phyloP scores from a whole-genome alignment of 176 grass and related monocot genomes.

The Musa beccarii region DNA sequence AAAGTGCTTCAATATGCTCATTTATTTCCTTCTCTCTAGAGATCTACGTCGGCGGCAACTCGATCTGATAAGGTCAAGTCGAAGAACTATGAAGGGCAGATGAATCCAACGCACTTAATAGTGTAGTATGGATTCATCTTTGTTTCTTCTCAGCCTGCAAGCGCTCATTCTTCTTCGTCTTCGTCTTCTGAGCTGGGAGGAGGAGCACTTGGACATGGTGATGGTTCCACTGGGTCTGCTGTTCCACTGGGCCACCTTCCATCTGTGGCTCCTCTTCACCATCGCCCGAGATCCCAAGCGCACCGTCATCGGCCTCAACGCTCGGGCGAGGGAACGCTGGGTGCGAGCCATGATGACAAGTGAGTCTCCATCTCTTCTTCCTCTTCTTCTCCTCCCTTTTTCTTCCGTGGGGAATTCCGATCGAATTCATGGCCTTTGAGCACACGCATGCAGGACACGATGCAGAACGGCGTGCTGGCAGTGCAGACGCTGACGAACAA shows the following conservation, averaged over 20 bases:
- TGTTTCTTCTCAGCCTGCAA: too few species aligned
- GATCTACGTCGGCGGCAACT: too few species aligned
- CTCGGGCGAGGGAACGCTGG: slow-evolving; percentile 50
- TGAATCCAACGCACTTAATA: too few species aligned
- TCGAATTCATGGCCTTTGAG: too few species aligned
- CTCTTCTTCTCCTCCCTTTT: neutral
- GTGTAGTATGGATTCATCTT: too few species aligned
- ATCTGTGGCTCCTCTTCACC: slow-evolving; percentile 51
- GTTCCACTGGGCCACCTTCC: slow-evolving; percentile 38
- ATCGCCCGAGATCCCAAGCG: slow-evolving; percentile 36
- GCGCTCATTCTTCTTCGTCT: too few species aligned
- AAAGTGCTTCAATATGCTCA: too few species aligned
- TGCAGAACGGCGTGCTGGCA: slow-evolving; percentile 64
- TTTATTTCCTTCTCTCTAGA: too few species aligned
- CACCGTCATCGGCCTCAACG: slow-evolving; percentile 73
- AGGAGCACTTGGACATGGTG: slow-evolving; percentile 59
- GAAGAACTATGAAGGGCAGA: too few species aligned
- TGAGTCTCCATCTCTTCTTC: slow-evolving; percentile 6
- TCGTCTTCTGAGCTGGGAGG: neutral
- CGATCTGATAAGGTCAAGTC: too few species aligned
- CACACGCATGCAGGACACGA: slow-evolving; percentile 28
- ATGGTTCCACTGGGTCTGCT: slow-evolving; percentile 54
- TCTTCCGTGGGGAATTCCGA: too few species aligned
- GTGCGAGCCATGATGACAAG: slow-evolving; percentile 59
- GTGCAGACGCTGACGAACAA: slow-evolving; percentile 79